These are phyloP conservation scores for Firmiana major DNA, from an alignment of 345 rosid species.

Conservation along the genomic window DNA sequence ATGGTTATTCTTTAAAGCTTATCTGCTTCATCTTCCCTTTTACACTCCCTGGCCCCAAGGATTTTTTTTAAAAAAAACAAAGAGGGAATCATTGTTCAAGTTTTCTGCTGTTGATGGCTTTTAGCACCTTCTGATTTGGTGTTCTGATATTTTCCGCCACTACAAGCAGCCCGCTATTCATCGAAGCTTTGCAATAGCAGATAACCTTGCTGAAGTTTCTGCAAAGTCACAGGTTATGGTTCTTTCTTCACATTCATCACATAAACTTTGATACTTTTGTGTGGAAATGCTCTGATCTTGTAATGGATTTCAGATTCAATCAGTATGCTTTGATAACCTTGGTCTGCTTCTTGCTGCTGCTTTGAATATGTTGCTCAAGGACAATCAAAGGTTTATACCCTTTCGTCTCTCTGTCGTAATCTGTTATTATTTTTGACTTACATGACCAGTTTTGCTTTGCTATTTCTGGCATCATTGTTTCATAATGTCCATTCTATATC, in stretches of 20 bases:
- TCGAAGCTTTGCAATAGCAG: conserved; percentile 89
- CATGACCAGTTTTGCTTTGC: background rate
- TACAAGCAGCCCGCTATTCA: conserved; percentile 65
- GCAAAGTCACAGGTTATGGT: conserved; percentile 76
- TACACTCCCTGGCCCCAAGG: background rate
- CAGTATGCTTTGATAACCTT: conserved; percentile 71
- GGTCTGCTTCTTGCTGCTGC: conserved; percentile 66
- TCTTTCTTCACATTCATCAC: conserved; percentile 4
- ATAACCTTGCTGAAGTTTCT: conserved; percentile 93
- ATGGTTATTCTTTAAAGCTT: background rate
- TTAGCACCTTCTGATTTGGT: background rate
- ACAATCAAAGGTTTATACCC: conserved; percentile 51
- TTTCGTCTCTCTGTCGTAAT: background rate
- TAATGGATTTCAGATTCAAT: conserved; percentile 49
- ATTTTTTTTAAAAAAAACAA: background rate
- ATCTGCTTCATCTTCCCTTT: background rate
- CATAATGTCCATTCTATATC: background rate
- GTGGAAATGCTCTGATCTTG: conserved; percentile 18
- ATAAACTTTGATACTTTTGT: background rate
- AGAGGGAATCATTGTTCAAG: background rate
- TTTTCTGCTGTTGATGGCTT: background rate
- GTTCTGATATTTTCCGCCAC: conserved; percentile 7
- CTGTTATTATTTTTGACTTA: background rate
- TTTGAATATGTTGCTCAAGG: conserved; percentile 51
- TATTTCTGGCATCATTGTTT: background rate